Conservation (phyloP, 2,329 filamentous ascomycete species). For the Dactylellina parvicollis region DNA sequence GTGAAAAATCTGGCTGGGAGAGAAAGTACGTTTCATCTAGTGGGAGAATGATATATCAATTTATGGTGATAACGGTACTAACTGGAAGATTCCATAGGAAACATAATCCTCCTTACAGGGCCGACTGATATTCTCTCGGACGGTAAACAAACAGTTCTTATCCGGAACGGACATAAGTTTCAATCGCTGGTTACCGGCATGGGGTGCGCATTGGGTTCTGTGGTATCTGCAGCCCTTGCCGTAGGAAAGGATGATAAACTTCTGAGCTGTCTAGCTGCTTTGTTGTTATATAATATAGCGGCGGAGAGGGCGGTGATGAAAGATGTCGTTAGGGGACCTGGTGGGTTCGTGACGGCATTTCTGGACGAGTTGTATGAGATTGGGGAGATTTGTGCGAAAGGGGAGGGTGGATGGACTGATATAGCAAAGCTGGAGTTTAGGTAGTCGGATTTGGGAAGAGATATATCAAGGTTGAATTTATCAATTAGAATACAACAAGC, state of each 20-base stretch:
- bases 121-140: conserved; percentile 80
- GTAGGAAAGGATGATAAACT: conserved; percentile 71
- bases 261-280: conserved; percentile 75
- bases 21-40: conserved; percentile 64
- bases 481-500: no score
- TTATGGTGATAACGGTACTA: not conserved
- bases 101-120: conserved; percentile 84
- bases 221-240: conserved; percentile 78
- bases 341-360: conserved; percentile 85
- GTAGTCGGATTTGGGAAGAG: conserved; percentile 7
- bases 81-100: conserved; percentile 60
- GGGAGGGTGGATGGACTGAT: conserved; percentile 30
- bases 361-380: conserved; percentile 73
- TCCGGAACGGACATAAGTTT: conserved; percentile 79
- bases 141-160: conserved; percentile 72
- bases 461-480: no score
- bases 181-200: conserved; percentile 76
- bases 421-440: conserved; percentile 32
- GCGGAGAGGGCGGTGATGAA: conserved; percentile 67
- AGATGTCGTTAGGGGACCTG: conserved; percentile 80
- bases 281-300: conserved; percentile 81
- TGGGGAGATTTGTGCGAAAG: conserved; percentile 28
- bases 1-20: conserved; percentile 73
- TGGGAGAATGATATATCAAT: not conserved
- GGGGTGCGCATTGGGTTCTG: conserved; percentile 86